Conservation (phyloP, 805 yeast genomes). For the Hanseniaspora lachancei region DNA sequence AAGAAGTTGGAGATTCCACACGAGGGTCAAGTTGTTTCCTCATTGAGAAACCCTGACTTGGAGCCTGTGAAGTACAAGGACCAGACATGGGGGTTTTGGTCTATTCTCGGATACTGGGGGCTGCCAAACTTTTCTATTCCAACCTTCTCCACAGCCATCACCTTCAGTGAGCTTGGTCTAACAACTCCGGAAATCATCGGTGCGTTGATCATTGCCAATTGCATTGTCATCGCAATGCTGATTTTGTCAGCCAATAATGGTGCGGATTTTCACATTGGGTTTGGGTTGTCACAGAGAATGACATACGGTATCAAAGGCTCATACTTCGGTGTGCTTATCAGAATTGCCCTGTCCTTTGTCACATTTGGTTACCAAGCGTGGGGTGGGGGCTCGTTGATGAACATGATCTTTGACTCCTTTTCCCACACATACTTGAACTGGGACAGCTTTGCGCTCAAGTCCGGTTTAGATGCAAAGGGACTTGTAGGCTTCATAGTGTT, state of each 20-base stretch:
- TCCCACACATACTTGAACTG: constrained; percentile 19
- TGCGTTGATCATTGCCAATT: constrained; percentile 20
- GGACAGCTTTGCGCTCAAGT: constrained; percentile 22
- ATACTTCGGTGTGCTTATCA: constrained; percentile 26
- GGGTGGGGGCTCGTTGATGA: constrained; percentile 29
- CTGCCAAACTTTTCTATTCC: constrained; percentile 28
- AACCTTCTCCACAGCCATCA: constrained; percentile 29
- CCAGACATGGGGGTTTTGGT: constrained; percentile 29
- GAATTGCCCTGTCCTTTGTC: constrained; percentile 28
- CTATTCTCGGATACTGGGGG: constrained; percentile 29
- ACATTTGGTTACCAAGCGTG: constrained; percentile 32
- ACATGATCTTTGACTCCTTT: constrained; percentile 24
- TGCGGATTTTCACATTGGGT: constrained; percentile 28
- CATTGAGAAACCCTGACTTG: constrained; percentile 29
- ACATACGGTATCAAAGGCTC: constrained; percentile 29
- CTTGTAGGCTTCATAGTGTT: constrained; percentile 31
- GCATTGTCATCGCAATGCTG: constrained; percentile 19
- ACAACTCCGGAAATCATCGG: constrained; percentile 25
- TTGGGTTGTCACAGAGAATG: constrained; percentile 29
- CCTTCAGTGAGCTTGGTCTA: constrained; percentile 22
- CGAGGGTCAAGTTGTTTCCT: constrained; percentile 22
- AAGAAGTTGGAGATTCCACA: constrained; percentile 22
- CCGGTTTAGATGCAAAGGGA: constrained; percentile 30
- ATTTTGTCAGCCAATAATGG: constrained; percentile 23
- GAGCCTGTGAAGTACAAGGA: constrained; percentile 29